Evolutionary conservation across 495 filamentous ascomycete genomes (phyloP).

Genomic region (Xylaria acuta): DNA sequence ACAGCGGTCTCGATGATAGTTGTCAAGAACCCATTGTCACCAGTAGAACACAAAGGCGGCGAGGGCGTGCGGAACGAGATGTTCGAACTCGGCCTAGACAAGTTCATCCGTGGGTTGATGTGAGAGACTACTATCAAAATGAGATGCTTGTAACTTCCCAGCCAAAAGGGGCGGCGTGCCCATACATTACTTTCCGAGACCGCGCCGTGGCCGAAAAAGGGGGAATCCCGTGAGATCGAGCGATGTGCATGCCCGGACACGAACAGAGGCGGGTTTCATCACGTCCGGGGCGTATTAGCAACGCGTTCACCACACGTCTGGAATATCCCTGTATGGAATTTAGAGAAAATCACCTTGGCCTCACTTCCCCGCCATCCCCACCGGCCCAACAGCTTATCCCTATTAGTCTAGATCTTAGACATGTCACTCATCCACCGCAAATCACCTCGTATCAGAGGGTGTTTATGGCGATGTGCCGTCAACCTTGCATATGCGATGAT

Average conservation of each 20-base stretch:
- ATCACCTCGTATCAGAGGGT: too few relatives aligned
- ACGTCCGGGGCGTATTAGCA: background rate
- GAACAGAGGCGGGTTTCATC: background rate
- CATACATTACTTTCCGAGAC: too few relatives aligned
- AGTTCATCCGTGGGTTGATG: slow-evolving; percentile 69
- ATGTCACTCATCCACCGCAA: too few relatives aligned
- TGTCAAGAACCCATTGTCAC: slow-evolving; percentile 92
- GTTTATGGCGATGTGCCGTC: background rate
- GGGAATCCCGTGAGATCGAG: background rate
- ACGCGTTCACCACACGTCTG: background rate
- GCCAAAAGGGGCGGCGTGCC: too few relatives aligned
- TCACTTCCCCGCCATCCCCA: too few relatives aligned
- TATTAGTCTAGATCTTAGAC: background rate
- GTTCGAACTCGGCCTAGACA: slow-evolving; percentile 89
- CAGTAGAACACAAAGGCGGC: slow-evolving; percentile 86
- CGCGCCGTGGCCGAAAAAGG: background rate
- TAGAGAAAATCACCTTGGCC: background rate
- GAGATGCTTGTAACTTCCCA: background rate
- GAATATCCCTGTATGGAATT: background rate
- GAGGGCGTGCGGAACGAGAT: slow-evolving; percentile 91
- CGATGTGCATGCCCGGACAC: background rate
- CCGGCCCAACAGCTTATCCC: too few relatives aligned
- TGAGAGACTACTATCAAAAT: slow-evolving; percentile 35
- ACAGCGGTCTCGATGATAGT: slow-evolving; percentile 55
- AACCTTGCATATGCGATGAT: slow-evolving; percentile 3